Percentiles rank a stretch among this genome's conserved stretches.
These are phyloP conservation scores for Arthroderma sp. DNA, from an alignment of 2,329 filamentous ascomycete genomes.

Conservation along the genomic window DNA sequence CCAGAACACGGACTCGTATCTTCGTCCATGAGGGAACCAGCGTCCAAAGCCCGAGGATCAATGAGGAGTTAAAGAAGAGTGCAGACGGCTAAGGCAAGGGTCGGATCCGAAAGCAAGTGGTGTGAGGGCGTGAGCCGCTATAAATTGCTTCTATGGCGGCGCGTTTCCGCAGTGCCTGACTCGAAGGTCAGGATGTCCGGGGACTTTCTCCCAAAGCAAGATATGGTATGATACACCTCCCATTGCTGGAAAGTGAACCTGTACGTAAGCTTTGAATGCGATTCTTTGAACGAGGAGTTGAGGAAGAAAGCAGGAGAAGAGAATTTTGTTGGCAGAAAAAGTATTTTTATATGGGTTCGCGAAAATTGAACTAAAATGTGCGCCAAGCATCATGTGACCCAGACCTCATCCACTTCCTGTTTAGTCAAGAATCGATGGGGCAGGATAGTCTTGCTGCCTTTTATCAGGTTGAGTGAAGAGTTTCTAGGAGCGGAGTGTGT, in stretches of 20 bases:
- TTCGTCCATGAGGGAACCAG: conserved; percentile 5
- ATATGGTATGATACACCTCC: conserved; percentile 26
- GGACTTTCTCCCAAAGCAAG: conserved; percentile 99
- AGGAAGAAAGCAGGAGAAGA: conserved; percentile 29
- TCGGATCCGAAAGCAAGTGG: conserved; percentile 31
- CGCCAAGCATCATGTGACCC: no score
- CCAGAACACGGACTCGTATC: conserved; percentile 9
- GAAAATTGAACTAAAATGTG: no score
- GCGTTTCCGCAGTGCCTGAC: conserved; percentile 77
- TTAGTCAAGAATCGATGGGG: no score
- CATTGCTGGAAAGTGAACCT: conserved; percentile 19
- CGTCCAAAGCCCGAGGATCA: conserved; percentile 24
- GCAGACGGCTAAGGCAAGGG: conserved; percentile 43
- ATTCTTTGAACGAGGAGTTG: conserved; percentile 97
- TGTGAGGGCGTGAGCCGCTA: conserved; percentile 65
- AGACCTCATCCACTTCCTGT: no score
- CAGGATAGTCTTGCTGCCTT: no score
- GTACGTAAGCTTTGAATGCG: conserved; percentile 98
- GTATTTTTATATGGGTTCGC: no score
- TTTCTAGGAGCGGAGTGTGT: no score
- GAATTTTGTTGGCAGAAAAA: background rate
- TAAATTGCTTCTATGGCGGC: conserved; percentile 96
- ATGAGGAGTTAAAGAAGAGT: conserved; percentile 17
- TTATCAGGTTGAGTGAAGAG: no score
- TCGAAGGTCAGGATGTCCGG: conserved; percentile 61